These are phyloP conservation scores for Coniferiporia weirii DNA, from an alignment of 1,284 basidiomycete genomes.

Conservation along the genomic window DNA sequence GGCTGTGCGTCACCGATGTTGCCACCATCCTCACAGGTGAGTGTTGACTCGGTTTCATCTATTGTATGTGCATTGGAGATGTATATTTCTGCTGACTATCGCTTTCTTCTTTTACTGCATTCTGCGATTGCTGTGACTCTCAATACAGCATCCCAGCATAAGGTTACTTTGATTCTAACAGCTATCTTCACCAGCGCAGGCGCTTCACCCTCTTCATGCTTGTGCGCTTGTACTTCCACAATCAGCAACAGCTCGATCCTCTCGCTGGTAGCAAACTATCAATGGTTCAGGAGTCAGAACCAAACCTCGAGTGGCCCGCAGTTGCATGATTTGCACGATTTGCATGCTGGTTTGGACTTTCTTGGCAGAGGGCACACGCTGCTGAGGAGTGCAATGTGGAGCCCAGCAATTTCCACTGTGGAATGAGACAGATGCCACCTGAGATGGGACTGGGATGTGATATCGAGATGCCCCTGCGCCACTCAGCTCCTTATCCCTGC, in stretches of 20 bases:
- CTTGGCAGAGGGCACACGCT: background rate
- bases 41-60: background rate
- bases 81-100: background rate
- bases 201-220: background rate
- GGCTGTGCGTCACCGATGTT: slow-evolving; percentile 40
- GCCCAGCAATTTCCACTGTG: background rate
- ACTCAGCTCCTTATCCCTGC: slow-evolving; percentile 30
- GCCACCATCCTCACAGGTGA: slow-evolving; percentile 29
- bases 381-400: background rate
- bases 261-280: background rate
- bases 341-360: background rate
- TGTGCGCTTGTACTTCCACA: background rate
- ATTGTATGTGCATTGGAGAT: background rate
- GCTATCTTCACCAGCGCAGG: background rate
- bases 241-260: background rate
- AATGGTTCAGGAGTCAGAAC: background rate
- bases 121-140: background rate
- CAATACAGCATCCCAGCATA: background rate
- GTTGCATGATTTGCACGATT: background rate
- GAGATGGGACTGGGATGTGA: background rate
- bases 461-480: slow-evolving; percentile 32
- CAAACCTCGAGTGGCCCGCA: background rate
- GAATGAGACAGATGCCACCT: too few relatives aligned
- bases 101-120: background rate
- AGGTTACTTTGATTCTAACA: background rate